phyloP scores from a whole-genome alignment of 2,329 filamentous ascomycete genomes.

The Alternaria metachromatica region DNA sequence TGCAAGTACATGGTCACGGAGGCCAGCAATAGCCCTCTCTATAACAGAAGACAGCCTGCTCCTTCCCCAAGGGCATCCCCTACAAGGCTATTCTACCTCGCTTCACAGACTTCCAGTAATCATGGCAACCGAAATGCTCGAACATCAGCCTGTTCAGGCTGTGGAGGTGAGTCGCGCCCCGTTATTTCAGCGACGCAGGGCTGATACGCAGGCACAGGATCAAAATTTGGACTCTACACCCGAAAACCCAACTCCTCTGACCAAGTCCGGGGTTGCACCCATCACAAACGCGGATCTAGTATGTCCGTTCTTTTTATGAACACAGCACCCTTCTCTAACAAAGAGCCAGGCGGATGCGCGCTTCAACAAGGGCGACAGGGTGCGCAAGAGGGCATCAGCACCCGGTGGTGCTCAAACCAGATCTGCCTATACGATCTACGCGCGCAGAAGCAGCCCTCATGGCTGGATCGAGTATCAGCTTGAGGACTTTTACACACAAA shows the following conservation, averaged over 20 bases:
- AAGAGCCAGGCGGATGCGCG: constrained; percentile 25
- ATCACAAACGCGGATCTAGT: constrained; percentile 26
- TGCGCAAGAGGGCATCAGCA: constrained; percentile 34
- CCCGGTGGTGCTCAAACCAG: constrained; percentile 26
- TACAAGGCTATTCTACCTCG: constrained; percentile 31
- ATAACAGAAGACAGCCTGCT: constrained; percentile 34
- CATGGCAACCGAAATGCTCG: constrained; percentile 30
- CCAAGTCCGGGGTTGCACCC: constrained; percentile 35
- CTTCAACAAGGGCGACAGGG: constrained; percentile 30
- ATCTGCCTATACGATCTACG: constrained; percentile 29
- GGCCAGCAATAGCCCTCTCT: constrained; percentile 34
- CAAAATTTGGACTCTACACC: constrained; percentile 14
- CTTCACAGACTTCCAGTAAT: constrained; percentile 3
- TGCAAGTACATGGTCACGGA: constrained; percentile 20
- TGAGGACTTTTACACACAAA: constrained; percentile 12
- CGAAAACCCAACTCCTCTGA: constrained; percentile 22
- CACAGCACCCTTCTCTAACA: background rate
- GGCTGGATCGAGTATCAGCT: constrained; percentile 41
- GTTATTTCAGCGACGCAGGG: constrained; percentile 21
- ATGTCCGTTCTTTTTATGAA: background rate
- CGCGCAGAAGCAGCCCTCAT: constrained; percentile 5
- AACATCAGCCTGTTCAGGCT: constrained; percentile 26
- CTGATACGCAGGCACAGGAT: constrained; percentile 34
- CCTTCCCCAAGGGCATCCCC: constrained; percentile 12
- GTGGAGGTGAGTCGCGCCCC: constrained; percentile 25